Evolutionary conservation across 176 grass and related monocot species (phyloP).

Genomic region (Paspalum notatum): DNA sequence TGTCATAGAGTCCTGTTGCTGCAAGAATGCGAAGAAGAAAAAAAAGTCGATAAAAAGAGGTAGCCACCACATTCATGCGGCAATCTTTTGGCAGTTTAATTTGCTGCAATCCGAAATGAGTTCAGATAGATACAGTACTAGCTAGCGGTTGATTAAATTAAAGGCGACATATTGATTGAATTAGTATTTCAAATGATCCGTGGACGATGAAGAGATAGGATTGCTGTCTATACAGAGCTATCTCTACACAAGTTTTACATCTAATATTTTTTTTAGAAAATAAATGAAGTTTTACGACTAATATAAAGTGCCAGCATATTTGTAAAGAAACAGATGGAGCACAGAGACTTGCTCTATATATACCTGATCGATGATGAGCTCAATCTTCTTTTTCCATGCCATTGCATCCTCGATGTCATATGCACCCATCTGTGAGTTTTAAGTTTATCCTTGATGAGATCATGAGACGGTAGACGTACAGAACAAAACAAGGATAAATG

Average conservation of each 20-base stretch:
- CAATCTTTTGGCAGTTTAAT: background rate
- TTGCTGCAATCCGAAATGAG: background rate
- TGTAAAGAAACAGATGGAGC: background rate
- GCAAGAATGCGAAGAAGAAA: conserved; percentile 18
- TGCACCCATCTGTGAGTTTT: conserved; percentile 70
- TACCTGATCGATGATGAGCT: conserved; percentile 93
- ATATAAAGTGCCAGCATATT: background rate
- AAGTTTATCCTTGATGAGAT: conserved; percentile 3
- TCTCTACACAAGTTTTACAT: background rate
- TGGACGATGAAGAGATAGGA: background rate
- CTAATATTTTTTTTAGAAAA: background rate
- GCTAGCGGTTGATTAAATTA: background rate
- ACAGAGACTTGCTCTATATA: background rate
- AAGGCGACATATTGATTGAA: background rate
- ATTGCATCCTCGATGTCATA: conserved; percentile 84
- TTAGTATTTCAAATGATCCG: background rate
- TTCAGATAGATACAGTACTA: background rate
- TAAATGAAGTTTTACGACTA: too few relatives aligned
- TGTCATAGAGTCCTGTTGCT: conserved; percentile 75
- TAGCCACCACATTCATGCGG: background rate
- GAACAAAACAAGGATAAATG: background rate
- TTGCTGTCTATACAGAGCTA: background rate
- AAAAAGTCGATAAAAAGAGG: background rate
- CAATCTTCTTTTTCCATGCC: conserved; percentile 88
- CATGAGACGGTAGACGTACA: background rate